These are phyloP conservation scores for Xylaria curta DNA, from an alignment of 495 filamentous ascomycete species.

Conservation along the genomic window DNA sequence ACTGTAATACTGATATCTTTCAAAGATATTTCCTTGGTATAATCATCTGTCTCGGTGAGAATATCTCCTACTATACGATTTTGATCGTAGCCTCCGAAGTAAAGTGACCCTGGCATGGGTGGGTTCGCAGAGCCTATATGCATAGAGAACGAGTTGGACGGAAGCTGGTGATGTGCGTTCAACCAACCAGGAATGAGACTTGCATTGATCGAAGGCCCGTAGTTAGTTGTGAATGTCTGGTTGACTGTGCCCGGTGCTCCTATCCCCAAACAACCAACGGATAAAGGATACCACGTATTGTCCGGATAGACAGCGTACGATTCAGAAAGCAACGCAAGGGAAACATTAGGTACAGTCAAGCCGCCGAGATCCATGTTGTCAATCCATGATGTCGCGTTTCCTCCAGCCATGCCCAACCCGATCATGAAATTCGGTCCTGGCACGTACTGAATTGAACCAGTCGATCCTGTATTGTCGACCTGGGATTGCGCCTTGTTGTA, in stretches of 20 bases:
- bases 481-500: constrained; percentile 38
- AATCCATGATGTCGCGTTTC: constrained; percentile 32
- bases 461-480: constrained; percentile 37
- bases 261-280: constrained; percentile 45
- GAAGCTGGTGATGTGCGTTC: constrained; percentile 43
- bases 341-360: constrained; percentile 32
- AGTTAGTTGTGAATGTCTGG: constrained; percentile 37
- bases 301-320: constrained; percentile 42
- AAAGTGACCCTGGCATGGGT: constrained; percentile 49
- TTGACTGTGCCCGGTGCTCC: constrained; percentile 42
- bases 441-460: constrained; percentile 29
- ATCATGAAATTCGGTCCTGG: constrained; percentile 34
- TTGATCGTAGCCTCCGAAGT: constrained; percentile 61
- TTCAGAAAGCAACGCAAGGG: constrained; percentile 31
- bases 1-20: constrained; percentile 53
- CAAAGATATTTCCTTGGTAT: constrained; percentile 41
- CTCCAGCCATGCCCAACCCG: constrained; percentile 31
- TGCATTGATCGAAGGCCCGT: constrained; percentile 38
- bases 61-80: constrained; percentile 45
- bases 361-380: constrained; percentile 34
- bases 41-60: constrained; percentile 40
- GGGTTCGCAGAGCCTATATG: constrained; percentile 58
- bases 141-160: constrained; percentile 59
- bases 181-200: constrained; percentile 44
- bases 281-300: constrained; percentile 42